A percentile compares a stretch with the other conserved stretches of the same genome.
These are phyloP conservation scores for Trametes cingulata DNA, from an alignment of 768 basidiomycete genomes.

Conservation along the genomic window DNA sequence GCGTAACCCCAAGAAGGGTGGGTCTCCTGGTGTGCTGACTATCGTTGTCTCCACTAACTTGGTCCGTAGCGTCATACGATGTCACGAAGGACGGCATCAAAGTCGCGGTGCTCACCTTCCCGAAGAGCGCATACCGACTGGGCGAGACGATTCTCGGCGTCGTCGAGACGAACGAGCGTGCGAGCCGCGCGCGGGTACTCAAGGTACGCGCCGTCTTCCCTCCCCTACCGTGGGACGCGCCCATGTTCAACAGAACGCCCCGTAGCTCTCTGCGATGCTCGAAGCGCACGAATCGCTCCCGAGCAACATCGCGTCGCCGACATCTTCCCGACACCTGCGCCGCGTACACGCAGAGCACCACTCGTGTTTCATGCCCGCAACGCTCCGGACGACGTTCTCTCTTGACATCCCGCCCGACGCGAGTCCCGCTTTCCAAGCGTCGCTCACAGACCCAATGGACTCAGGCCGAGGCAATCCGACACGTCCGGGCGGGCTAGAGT, in stretches of 20 bases:
- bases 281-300: slow-evolving; percentile 89
- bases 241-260: too few species aligned
- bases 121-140: slow-evolving; percentile 87
- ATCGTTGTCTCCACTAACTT: not conserved
- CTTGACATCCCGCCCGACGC: slow-evolving; percentile 93
- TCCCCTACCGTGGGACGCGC: not conserved
- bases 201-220: slow-evolving; percentile 52
- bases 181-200: slow-evolving; percentile 73
- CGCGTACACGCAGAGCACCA: slow-evolving; percentile 87
- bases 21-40: slow-evolving; percentile 23
- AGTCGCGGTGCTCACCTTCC: slow-evolving; percentile 89
- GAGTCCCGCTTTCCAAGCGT: slow-evolving; percentile 79
- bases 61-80: slow-evolving; percentile 79
- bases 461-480: slow-evolving; percentile 23
- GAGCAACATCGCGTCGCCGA: slow-evolving; percentile 50
- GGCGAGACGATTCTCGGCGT: slow-evolving; percentile 92
- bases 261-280: slow-evolving; percentile 82
- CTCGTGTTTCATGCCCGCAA: slow-evolving; percentile 70
- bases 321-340: slow-evolving; percentile 54
- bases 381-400: slow-evolving; percentile 78
- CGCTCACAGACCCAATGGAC: slow-evolving; percentile 38
- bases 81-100: slow-evolving; percentile 90
- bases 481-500: slow-evolving; percentile 74
- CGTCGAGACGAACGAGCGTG: slow-evolving; percentile 79
- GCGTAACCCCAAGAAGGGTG: slow-evolving; percentile 86